These are phyloP conservation scores for Arthrobotrys megalospora DNA, from an alignment of 2,329 filamentous ascomycete genomes.

Conservation along the genomic window DNA sequence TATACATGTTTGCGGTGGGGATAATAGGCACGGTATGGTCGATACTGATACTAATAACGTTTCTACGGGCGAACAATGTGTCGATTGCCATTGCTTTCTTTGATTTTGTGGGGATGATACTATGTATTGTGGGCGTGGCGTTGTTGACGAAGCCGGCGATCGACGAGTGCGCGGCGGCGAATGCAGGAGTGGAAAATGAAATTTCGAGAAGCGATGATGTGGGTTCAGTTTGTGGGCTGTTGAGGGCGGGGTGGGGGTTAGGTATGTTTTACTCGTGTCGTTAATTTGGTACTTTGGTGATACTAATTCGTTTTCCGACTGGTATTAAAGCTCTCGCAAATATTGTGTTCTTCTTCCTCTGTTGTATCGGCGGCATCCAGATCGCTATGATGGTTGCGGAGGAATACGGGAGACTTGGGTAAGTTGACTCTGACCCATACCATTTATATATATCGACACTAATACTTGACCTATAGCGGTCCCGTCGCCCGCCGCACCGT, in stretches of 20 bases:
- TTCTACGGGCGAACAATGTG: constrained; percentile 52
- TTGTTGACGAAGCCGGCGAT: constrained; percentile 51
- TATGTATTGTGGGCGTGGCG: constrained; percentile 55
- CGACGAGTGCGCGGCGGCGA: constrained; percentile 53
- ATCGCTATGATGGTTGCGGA: constrained; percentile 52
- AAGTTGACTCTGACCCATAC: neutral
- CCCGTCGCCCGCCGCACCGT: constrained; percentile 57
- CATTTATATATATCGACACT: constrained; percentile 16
- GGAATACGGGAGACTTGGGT: constrained; percentile 52
- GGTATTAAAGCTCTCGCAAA: constrained; percentile 33
- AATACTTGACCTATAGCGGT: constrained; percentile 28
- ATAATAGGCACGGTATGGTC: constrained; percentile 57
- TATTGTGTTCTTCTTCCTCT: constrained; percentile 54
- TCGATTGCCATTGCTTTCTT: constrained; percentile 50
- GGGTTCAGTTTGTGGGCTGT: constrained; percentile 33
- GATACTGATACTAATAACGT: constrained; percentile 49
- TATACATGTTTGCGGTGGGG: constrained; percentile 52
- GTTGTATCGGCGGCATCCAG: constrained; percentile 27
- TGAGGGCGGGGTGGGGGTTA: constrained; percentile 55
- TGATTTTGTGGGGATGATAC: constrained; percentile 50
- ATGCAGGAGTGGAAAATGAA: constrained; percentile 34
- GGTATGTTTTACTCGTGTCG: constrained; percentile 15
- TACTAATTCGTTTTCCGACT: too few species aligned
- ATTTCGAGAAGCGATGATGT: constrained; percentile 26
- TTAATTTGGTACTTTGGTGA: neutral